Conservation (phyloP, 2,329 filamentous ascomycete genomes). For the Penicillium decumbens region DNA sequence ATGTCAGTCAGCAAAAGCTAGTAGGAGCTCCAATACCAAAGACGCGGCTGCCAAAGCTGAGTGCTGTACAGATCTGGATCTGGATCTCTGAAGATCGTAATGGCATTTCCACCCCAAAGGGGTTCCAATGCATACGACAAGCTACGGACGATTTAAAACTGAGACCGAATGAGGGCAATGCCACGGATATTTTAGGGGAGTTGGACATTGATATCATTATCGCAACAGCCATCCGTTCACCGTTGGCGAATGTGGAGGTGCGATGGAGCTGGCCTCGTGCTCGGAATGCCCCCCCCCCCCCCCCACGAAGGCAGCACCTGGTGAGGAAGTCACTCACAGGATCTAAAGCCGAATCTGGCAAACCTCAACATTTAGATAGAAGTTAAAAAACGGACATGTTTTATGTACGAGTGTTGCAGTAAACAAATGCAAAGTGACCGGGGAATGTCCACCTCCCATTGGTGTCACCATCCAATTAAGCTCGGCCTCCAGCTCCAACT, state of each 20-base stretch:
- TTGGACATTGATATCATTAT: slow-evolving; percentile 47
- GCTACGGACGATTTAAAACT: no score
- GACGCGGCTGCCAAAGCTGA: no score
- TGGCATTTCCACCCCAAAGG: no score
- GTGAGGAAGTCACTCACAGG: background rate
- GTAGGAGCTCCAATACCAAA: no score
- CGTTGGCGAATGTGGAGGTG: slow-evolving; percentile 62
- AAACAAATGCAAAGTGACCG: slow-evolving; percentile 13
- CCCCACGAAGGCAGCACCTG: slow-evolving; percentile 41
- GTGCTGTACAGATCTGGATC: no score
- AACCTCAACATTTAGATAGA: background rate
- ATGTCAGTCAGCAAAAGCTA: no score
- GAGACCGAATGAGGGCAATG: slow-evolving; percentile 46
- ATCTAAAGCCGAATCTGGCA: background rate
- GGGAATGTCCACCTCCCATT: slow-evolving; percentile 10
- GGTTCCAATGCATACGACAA: no score
- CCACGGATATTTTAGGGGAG: slow-evolving; percentile 47
- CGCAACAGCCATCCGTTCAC: slow-evolving; percentile 50
- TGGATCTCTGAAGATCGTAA: no score
- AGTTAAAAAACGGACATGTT: background rate
- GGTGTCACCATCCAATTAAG: slow-evolving; percentile 19
- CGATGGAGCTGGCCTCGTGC: slow-evolving; percentile 58
- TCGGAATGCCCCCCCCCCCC: slow-evolving; percentile 56
- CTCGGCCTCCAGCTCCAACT: slow-evolving; percentile 19
- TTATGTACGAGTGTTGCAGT: background rate